phyloP scores from a whole-genome alignment of 495 filamentous ascomycete genomes.

The Lepidopterella palustris region DNA sequence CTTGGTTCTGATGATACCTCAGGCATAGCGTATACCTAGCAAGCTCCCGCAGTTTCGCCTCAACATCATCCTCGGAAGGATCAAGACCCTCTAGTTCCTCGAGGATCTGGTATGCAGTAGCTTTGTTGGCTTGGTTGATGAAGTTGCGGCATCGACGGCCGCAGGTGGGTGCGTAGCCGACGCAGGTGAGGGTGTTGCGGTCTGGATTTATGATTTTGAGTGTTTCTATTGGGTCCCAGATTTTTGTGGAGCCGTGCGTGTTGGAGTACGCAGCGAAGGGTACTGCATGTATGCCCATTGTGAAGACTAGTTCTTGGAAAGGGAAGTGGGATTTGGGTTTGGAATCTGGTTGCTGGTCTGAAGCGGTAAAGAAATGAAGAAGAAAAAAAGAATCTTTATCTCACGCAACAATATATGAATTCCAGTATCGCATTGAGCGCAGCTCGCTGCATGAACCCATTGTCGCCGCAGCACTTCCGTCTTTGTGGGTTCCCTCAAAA shows the following conservation, averaged over 20 bases:
- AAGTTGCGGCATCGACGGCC: conserved; percentile 2
- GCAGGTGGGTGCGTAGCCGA: conserved; percentile 1
- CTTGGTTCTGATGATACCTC: conserved; percentile 3
- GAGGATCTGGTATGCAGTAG: neutral
- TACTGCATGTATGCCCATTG: neutral
- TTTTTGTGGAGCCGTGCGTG: neutral
- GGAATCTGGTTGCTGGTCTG: too few species aligned
- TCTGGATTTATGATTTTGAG: conserved; percentile 1
- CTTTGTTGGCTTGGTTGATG: conserved; percentile 3
- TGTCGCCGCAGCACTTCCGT: too few species aligned
- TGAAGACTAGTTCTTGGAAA: neutral
- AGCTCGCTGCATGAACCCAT: too few species aligned
- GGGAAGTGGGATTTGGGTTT: too few species aligned
- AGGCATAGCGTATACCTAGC: conserved; percentile 2
- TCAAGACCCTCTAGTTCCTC: neutral
- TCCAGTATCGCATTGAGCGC: too few species aligned
- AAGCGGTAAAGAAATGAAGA: too few species aligned
- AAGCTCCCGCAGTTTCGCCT: neutral
- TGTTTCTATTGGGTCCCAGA: conserved; percentile 1
- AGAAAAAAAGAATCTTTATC: too few species aligned
- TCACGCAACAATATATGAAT: too few species aligned
- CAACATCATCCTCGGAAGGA: neutral
- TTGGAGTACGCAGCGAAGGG: neutral
- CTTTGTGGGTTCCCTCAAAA: too few species aligned
- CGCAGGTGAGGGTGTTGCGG: neutral